Evolutionary conservation across 345 rosid species (phyloP), one percentile per base, ranked within the genome.

Genomic region (Eucalyptus erythrocorys): DNA sequence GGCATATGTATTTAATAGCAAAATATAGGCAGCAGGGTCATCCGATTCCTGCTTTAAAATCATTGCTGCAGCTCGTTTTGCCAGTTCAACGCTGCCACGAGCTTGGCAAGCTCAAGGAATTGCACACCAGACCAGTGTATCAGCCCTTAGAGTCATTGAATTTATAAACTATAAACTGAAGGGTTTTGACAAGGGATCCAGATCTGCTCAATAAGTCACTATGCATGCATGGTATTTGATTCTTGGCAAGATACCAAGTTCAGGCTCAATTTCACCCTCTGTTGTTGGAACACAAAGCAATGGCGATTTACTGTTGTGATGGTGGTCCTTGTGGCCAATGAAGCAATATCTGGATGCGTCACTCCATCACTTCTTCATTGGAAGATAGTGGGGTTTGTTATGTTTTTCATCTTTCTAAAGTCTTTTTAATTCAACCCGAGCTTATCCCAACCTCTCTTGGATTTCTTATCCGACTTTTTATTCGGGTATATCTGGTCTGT

Each of bases 191-290:
- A 48, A 94, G 94, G 32, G 90, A 91, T 43, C 96, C 97, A 4
- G 95, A 91, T 85, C 97, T 92, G 42, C 96, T 93, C 61, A 94
- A 87, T 87, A 95, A 93, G 93, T 96, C 88, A 95, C 96, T 95
- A 95, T 95, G 87, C 97, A 95, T n/a, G 97, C 95, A 86, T 95
- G 93, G 81, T 95, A 97, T 87, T 95, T 96, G 94, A 94, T 93
- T 92, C 90, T 92, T 7, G 95, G 97, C 86, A 89, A 91, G 89
- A 95, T 92, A 30, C 94, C 90, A 24, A 86, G 96, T 94, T 95
- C 42, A 68, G 43, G 80, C 6, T 68, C 80, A 96, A 32, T 66
- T 32, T 66, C 79, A 66, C 79, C 40, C 22, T 32, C 42, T 9
- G 79, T 66, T 16, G 79, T 32, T 0, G 13, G 80, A 68, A 68